Evolutionary conservation across 371 early-diverging fungal species (phyloP).

Genomic region (Haplosporangium sp.): DNA sequence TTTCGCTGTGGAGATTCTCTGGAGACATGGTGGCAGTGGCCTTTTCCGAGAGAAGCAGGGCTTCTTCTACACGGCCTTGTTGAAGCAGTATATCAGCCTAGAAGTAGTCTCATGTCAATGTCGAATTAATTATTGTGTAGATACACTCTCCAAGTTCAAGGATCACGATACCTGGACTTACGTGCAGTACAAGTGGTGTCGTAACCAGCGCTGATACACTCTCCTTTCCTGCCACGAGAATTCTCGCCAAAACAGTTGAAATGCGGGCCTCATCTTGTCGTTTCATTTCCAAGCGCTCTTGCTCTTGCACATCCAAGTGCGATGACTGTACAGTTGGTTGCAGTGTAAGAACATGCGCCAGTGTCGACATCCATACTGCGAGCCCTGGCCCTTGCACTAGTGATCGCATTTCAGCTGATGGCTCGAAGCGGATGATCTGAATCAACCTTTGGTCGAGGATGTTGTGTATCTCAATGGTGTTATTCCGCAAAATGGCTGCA

Average conservation of each 20-base stretch:
- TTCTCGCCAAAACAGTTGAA: constrained; percentile 64
- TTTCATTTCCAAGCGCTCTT: not conserved
- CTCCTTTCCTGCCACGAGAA: constrained; percentile 73
- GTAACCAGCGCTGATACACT: constrained; percentile 73
- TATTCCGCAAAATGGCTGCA: constrained; percentile 74
- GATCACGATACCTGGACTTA: constrained; percentile 20
- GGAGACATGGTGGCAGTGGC: constrained; percentile 58
- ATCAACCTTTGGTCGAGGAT: constrained; percentile 72
- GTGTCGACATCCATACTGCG: constrained; percentile 56
- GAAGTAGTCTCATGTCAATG: not conserved
- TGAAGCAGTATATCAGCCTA: constrained; percentile 37
- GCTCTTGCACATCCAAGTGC: not conserved
- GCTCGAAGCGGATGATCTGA: constrained; percentile 67
- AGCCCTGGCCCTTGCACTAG: constrained; percentile 65
- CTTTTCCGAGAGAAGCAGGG: constrained; percentile 56
- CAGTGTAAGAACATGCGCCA: constrained; percentile 15
- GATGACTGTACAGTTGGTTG: not conserved
- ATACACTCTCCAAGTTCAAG: constrained; percentile 15
- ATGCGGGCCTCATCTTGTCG: constrained; percentile 44
- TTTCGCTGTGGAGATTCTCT: constrained; percentile 60
- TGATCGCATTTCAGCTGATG: constrained; percentile 60
- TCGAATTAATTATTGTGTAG: constrained; percentile 3
- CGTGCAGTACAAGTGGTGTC: constrained; percentile 70
- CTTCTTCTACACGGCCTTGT: constrained; percentile 40
- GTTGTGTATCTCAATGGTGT: constrained; percentile 82